Evolutionary conservation across 2,329 filamentous ascomycete species (phyloP).

Genomic region (Aspergillus neoniger): DNA sequence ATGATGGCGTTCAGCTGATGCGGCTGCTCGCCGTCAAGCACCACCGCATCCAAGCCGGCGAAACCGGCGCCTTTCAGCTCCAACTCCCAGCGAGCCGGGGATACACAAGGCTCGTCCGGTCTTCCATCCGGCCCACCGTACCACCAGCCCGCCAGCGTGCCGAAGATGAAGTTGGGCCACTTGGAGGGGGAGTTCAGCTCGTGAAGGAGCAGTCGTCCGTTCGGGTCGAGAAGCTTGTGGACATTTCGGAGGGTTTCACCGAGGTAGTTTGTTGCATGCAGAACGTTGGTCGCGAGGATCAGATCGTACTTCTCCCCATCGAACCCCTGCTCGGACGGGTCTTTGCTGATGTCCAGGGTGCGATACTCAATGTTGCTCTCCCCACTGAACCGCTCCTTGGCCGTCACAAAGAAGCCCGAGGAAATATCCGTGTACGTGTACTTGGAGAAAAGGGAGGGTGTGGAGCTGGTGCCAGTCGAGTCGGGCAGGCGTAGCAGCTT

Average conservation of each 20-base stretch:
- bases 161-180: conserved; percentile 8
- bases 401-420: conserved; percentile 24
- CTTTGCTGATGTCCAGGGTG: conserved; percentile 27
- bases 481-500: background rate
- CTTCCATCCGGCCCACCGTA: conserved; percentile 7
- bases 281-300: conserved; percentile 19
- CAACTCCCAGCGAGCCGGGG: conserved; percentile 4
- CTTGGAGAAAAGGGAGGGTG: conserved; percentile 8
- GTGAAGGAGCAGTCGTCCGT: conserved; percentile 30
- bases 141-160: conserved; percentile 13
- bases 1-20: background rate
- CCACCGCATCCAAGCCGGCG: conserved; percentile 1
- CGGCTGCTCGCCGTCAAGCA: background rate
- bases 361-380: conserved; percentile 23
- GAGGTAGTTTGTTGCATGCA: conserved; percentile 16
- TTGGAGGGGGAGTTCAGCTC: conserved; percentile 1
- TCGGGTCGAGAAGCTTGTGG: conserved; percentile 34
- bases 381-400: conserved; percentile 20
- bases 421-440: conserved; percentile 30
- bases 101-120: conserved; percentile 3
- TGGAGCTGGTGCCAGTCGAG: background rate
- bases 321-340: conserved; percentile 30
- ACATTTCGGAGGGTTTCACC: conserved; percentile 23
- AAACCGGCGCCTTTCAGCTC: conserved; percentile 10
- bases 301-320: conserved; percentile 29